These are phyloP conservation scores for Aspergillus sergii DNA, from an alignment of 2,329 filamentous ascomycete genomes.

Conservation along the genomic window DNA sequence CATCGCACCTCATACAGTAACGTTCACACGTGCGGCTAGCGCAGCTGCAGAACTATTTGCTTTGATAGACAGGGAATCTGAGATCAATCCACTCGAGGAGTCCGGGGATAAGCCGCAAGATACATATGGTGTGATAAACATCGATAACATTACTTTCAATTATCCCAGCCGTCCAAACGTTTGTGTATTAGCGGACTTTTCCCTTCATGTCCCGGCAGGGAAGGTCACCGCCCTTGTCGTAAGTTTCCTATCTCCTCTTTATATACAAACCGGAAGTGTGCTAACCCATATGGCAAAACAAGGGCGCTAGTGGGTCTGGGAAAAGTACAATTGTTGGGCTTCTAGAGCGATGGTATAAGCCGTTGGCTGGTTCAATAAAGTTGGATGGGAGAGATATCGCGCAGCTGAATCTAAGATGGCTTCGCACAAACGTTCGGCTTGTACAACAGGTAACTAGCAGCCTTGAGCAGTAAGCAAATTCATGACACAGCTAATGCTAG, in stretches of 20 bases:
- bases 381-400: conserved; percentile 41
- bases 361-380: conserved; percentile 32
- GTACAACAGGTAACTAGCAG: conserved; percentile 42
- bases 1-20: conserved; percentile 39
- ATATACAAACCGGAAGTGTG: background rate
- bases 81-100: conserved; percentile 31
- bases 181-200: conserved; percentile 37
- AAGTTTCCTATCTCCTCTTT: background rate
- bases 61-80: conserved; percentile 38
- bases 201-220: conserved; percentile 38
- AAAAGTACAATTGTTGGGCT: conserved; percentile 75
- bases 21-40: conserved; percentile 43
- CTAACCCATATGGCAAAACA: background rate
- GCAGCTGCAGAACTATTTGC: conserved; percentile 45
- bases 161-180: conserved; percentile 44
- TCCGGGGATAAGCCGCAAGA: conserved; percentile 15
- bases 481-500: background rate
- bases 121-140: conserved; percentile 20
- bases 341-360: conserved; percentile 71
- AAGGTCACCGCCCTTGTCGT: conserved; percentile 57
- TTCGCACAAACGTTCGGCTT: conserved; percentile 23
- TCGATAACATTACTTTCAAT: conserved; percentile 36
- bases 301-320: conserved; percentile 69
- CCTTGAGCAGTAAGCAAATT: background rate
- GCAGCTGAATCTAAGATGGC: conserved; percentile 32